Evolutionary conservation across 2,329 filamentous ascomycete genomes (phyloP), one percentile per base, ranked within the genome.

Genomic region (Cladophialophora immunda): DNA sequence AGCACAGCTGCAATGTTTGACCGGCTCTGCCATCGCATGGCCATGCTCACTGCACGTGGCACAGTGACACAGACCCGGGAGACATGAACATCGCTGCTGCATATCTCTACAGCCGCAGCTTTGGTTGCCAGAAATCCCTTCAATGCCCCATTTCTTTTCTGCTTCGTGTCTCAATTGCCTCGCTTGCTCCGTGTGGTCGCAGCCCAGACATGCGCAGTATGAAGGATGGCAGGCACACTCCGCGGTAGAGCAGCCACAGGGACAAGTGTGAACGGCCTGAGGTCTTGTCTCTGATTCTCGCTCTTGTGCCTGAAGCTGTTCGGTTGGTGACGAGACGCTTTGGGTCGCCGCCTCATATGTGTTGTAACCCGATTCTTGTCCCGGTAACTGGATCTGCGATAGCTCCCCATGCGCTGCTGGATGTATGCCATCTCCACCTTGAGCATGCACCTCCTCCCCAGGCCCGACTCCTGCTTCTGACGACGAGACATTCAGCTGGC

Each of bases 151-250:
- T 53, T 60, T 58, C 15, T 25, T 36, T 55, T 53, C 36, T 13
- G 53, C 38, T 15, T 56, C 34, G 6, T 7, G 27, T 8, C 45
- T 22, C 17, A 63, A 52, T 29, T 50, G n/a, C 38, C 45, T 55
- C 13, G 52, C 41, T 11, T 66, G 29, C 47, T 63, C 59, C 11
- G 30, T 47, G 34, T 64, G 66, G 29, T 63, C 59, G 50, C 63
- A 68, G 15, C 55, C 55, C 6, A 2, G 3, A 30, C 58, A 68
- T 1, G 32, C 19, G 32, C 66, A 68, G 32, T 63, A 54, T 29
- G 32, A 22, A 19, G 66, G 63, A 32, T 62, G 47, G 30, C 62
- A 66, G 13, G 29, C 22, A 30, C 63, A 68, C 1, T 45, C 25
- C 2, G 34, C 29, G 13, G 53, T 41, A 11, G 30, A 22, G 56